Conservation (phyloP, 2,329 filamentous ascomycete genomes). For the Aureobasidium sp. region DNA sequence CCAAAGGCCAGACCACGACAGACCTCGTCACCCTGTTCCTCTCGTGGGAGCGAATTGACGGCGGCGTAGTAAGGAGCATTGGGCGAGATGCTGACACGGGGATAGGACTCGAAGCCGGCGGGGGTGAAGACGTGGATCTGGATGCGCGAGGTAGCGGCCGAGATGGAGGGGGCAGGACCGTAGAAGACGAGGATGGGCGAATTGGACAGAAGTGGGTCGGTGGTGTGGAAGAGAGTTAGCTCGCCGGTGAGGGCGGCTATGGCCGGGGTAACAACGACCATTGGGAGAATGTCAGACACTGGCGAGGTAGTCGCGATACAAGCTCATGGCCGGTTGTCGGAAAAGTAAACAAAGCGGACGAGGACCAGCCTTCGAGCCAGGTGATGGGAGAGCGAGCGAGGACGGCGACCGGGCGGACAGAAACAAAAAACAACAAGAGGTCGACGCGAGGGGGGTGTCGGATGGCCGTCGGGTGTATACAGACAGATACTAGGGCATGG, state of each 20-base stretch:
- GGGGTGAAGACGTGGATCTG: slow-evolving; percentile 88
- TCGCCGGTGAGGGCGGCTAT: slow-evolving; percentile 69
- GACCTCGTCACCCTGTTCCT: slow-evolving; percentile 91
- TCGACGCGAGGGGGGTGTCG: background rate
- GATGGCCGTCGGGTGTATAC: background rate
- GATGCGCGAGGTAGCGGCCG: slow-evolving; percentile 86
- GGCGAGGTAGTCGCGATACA: background rate
- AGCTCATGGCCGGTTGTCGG: slow-evolving; percentile 4
- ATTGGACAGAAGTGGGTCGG: slow-evolving; percentile 74
- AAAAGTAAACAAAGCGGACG: slow-evolving; percentile 8
- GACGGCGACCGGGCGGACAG: background rate
- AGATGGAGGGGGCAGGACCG: slow-evolving; percentile 66
- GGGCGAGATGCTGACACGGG: slow-evolving; percentile 85
- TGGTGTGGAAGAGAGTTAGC: slow-evolving; percentile 80
- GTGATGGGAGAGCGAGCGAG: background rate
- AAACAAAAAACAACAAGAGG: background rate
- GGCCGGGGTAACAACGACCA: slow-evolving; percentile 76
- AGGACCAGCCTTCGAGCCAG: slow-evolving; percentile 11
- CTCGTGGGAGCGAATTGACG: slow-evolving; percentile 80
- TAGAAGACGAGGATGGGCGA: slow-evolving; percentile 84
- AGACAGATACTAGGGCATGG: background rate
- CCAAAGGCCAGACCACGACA: slow-evolving; percentile 87
- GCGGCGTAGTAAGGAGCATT: slow-evolving; percentile 86
- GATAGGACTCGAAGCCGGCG: slow-evolving; percentile 81
- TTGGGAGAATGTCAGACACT: slow-evolving; percentile 28